Evolutionary conservation across 306 rosid species (phyloP), one percentile per base, ranked within the genome.

Genomic region (Trifolium repens): DNA sequence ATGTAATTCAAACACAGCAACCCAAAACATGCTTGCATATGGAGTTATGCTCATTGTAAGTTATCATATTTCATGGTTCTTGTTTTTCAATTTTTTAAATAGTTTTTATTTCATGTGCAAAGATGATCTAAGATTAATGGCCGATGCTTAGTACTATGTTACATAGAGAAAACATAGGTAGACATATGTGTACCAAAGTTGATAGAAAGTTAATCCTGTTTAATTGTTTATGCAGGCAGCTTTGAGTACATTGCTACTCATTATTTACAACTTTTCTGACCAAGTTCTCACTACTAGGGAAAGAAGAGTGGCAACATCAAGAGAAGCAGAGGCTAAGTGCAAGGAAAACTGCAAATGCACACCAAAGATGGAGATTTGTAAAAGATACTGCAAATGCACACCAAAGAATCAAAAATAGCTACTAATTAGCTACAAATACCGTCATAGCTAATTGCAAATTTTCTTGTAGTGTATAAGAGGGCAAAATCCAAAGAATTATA

Each of bases 291-390:
- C 90, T 74, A 88, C 89, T 75, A 89, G 92, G 91, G 93, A 89
- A 79, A 89, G 98, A 80, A 87, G 93, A 82, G 73, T 81, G 42
- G 89, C 99, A 55, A 86, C 83, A 79, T 94, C 97, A 42, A 85
- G 99, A 73, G 96, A 92, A 82, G 87, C 93, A 60, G 99, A 98
- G n/a, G 99, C 99, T 66, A 88, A 94, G 86, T 82, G 97, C 96
- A 72, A 88, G 82, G 78, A 87, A 81, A 67, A 88, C 84, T 1
- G 92, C 92, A 70, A 89, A 84, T 81, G 93, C 98, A 46, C 92
- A 79, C 65, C 96, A 88, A 79, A 85, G 86, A 79, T 94, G 99
- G 98, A 86, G 80, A 79, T 49, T 75, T 53, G 96, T 98, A 53
- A 94, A 89, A 85, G 89, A 86, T 73, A 85, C 92, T 73, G 93